phyloP scores from a whole-genome alignment of 164 flowering plant genomes.

The Saururus chinensis region DNA sequence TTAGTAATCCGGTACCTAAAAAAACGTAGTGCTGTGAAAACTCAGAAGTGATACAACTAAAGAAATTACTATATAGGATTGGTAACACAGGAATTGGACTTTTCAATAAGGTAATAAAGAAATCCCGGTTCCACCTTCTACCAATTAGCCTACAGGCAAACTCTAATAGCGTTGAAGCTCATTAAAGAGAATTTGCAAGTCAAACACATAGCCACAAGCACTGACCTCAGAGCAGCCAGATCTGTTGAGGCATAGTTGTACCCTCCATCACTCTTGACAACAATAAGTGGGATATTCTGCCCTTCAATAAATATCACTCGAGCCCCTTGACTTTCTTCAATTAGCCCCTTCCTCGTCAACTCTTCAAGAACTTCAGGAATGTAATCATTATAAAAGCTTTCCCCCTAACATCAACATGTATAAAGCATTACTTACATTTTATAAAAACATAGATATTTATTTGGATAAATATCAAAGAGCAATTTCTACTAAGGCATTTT shows the following conservation, averaged over 20 bases:
- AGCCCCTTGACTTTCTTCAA: conserved; percentile 91
- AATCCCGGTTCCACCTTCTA: too few species aligned
- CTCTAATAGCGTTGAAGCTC: neutral
- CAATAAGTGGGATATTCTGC: conserved; percentile 73
- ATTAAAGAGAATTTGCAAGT: neutral
- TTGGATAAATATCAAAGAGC: neutral
- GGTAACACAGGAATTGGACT: too few species aligned
- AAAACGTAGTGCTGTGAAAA: conserved; percentile 6
- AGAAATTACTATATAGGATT: too few species aligned
- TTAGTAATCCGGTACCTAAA: conserved; percentile 91
- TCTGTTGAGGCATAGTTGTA: conserved; percentile 96
- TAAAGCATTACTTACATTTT: too few species aligned
- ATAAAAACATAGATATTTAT: neutral
- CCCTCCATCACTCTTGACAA: conserved; percentile 94
- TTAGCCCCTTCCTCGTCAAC: conserved; percentile 42
- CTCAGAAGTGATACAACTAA: neutral
- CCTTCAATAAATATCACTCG: conserved; percentile 82
- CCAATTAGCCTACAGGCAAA: neutral
- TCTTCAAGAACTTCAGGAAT: conserved; percentile 57
- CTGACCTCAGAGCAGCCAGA: conserved; percentile 90
- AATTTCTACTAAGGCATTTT: neutral
- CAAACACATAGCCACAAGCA: neutral
- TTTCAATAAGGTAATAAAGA: too few species aligned
- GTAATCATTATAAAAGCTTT: conserved; percentile 89
- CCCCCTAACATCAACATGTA: conserved; percentile 45